Percentiles rank a stretch among this genome's conserved stretches.
Conservation (phyloP, 495 filamentous ascomycete species). For the Cudoniella acicularis region DNA sequence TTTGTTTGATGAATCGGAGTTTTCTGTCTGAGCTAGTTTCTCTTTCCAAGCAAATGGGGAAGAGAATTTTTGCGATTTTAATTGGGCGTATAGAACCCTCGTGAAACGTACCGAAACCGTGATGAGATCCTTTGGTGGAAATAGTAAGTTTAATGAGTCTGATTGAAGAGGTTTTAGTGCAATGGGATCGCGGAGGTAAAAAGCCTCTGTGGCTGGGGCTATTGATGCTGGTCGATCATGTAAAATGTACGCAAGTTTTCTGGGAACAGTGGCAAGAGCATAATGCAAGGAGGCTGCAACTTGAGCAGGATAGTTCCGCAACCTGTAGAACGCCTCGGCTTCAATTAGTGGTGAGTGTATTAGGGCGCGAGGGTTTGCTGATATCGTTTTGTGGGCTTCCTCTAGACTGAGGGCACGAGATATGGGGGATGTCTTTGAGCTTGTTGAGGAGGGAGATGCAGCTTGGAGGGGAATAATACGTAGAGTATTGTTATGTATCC, state of each 20-base stretch:
- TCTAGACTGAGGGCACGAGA: slow-evolving; percentile 48
- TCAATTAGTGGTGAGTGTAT: slow-evolving; percentile 69
- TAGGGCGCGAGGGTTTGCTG: slow-evolving; percentile 44
- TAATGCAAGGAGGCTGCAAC: slow-evolving; percentile 70
- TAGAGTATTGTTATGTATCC: slow-evolving; percentile 73
- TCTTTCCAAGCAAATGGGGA: slow-evolving; percentile 60
- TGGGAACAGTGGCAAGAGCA: slow-evolving; percentile 66
- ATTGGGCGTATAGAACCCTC: slow-evolving; percentile 83
- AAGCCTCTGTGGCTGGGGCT: slow-evolving; percentile 81
- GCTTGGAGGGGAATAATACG: slow-evolving; percentile 61
- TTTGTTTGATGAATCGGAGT: slow-evolving; percentile 4
- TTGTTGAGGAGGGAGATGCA: slow-evolving; percentile 25
- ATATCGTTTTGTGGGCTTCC: slow-evolving; percentile 58
- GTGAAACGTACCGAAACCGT: slow-evolving; percentile 77
- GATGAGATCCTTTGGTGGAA: slow-evolving; percentile 76
- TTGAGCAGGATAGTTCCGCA: slow-evolving; percentile 75
- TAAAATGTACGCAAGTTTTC: slow-evolving; percentile 78
- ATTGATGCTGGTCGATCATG: slow-evolving; percentile 69
- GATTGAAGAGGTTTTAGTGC: slow-evolving; percentile 64
- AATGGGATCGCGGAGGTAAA: slow-evolving; percentile 87
- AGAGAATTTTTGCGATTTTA: slow-evolving; percentile 83
- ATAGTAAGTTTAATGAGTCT: slow-evolving; percentile 38
- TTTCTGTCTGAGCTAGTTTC: slow-evolving; percentile 24
- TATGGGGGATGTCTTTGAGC: slow-evolving; percentile 32
- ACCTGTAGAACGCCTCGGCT: slow-evolving; percentile 83